A percentile compares a stretch with the other conserved stretches of the same genome.
Conservation (phyloP, 257 asterid species). For the Ajuga chamaepitys region DNA sequence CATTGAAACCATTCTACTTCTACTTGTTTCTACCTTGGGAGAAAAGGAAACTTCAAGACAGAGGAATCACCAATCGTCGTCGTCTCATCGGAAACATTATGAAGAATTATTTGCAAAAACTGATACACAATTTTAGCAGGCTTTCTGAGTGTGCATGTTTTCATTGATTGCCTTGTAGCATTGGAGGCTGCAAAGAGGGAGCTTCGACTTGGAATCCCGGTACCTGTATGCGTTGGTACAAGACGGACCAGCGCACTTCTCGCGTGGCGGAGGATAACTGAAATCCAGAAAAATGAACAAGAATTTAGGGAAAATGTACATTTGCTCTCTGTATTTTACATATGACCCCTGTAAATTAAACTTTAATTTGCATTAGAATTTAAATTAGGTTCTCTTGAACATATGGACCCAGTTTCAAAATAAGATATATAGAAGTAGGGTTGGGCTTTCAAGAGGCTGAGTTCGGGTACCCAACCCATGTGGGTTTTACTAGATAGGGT, state of each 20-base stretch:
- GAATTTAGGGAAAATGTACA: neutral
- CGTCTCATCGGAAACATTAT: neutral
- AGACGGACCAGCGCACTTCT: conserved; percentile 81
- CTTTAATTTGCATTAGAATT: too few species aligned
- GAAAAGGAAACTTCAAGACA: conserved; percentile 12
- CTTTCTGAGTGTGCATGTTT: conserved; percentile 26
- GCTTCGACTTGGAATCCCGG: conserved; percentile 85
- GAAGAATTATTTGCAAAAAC: conserved; percentile 7
- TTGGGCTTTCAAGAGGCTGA: too few species aligned
- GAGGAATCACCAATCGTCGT: neutral
- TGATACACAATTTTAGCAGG: conserved; percentile 29
- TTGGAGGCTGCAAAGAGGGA: conserved; percentile 92
- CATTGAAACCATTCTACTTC: conserved; percentile 5
- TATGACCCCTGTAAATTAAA: too few species aligned
- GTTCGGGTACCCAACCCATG: too few species aligned
- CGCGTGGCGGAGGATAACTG: conserved; percentile 95
- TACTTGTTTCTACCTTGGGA: conserved; percentile 13
- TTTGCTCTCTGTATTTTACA: too few species aligned
- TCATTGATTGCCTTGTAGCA: conserved; percentile 83
- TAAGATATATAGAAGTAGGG: too few species aligned
- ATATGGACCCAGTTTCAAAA: too few species aligned
- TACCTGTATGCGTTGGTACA: conserved; percentile 82
- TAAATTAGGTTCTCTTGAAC: too few species aligned
- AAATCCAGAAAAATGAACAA: conserved; percentile 18
- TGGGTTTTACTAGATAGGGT: too few species aligned